A percentile compares a stretch with the other conserved stretches of the same genome.
Conservation (phyloP, 176 grass and related monocot genomes). For the Oryza longistaminata region DNA sequence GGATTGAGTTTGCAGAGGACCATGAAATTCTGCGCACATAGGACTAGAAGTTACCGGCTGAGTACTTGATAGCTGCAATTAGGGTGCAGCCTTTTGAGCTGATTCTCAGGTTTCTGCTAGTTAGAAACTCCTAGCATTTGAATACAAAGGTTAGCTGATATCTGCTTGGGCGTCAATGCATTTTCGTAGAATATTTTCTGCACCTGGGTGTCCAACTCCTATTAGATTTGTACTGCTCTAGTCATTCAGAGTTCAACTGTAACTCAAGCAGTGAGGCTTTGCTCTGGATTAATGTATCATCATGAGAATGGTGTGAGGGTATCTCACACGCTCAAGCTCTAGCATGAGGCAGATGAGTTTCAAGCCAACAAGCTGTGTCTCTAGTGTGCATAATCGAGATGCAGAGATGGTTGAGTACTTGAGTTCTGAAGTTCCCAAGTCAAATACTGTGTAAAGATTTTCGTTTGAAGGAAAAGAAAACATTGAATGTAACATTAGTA, state of each 20-base stretch:
- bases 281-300: neutral
- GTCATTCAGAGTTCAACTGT: neutral
- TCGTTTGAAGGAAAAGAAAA: neutral
- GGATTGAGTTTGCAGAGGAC: neutral
- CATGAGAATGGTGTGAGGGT: too few species aligned
- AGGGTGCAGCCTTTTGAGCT: neutral
- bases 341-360: neutral
- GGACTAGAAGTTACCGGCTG: neutral
- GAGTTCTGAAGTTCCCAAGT: neutral
- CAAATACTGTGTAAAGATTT: too few species aligned
- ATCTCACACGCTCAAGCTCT: neutral
- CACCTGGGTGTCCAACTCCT: neutral
- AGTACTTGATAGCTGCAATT: neutral
- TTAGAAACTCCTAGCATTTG: conserved; percentile 1
- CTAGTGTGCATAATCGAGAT: neutral
- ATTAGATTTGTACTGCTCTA: neutral
- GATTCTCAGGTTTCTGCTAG: neutral
- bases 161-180: neutral
- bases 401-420: neutral
- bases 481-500: neutral
- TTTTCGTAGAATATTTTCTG: neutral
- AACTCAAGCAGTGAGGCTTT: neutral
- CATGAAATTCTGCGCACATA: neutral
- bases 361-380: neutral
- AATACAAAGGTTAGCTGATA: neutral